These are phyloP conservation scores for Phytophthora multivora DNA, from an alignment of 352 stramenopile genomes.

Conservation along the genomic window DNA sequence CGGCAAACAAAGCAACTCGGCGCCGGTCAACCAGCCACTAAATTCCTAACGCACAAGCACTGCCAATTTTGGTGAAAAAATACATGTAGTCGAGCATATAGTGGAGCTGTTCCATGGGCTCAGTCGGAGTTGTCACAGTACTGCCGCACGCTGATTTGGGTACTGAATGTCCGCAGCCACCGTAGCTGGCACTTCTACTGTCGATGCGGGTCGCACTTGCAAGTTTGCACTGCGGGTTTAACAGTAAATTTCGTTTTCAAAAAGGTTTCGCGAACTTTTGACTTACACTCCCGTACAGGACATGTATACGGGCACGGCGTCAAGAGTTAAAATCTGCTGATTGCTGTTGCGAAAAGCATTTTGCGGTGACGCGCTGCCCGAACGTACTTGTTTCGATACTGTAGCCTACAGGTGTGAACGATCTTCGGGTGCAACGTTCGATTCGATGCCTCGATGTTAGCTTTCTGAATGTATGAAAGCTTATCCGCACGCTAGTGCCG, in stretches of 20 bases:
- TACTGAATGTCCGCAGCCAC: slow-evolving; percentile 1
- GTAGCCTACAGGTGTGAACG: too few relatives aligned
- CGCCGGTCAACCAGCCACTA: slow-evolving; percentile 7
- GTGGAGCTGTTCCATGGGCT: slow-evolving; percentile 1
- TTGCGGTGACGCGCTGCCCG: too few relatives aligned
- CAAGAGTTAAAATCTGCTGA: too few relatives aligned
- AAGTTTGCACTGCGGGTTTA: background rate
- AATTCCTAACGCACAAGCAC: background rate
- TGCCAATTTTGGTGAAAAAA: slow-evolving; percentile 20
- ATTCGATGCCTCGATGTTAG: slow-evolving; percentile 1
- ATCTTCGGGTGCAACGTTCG: slow-evolving; percentile 4
- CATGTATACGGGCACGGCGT: too few relatives aligned
- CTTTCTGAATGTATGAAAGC: slow-evolving; percentile 23
- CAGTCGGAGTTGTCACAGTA: slow-evolving; percentile 16
- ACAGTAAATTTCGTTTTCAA: background rate
- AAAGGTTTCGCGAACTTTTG: background rate
- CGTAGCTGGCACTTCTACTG: background rate
- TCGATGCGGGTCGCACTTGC: too few relatives aligned
- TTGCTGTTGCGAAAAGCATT: too few relatives aligned
- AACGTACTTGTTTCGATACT: too few relatives aligned
- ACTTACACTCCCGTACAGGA: too few relatives aligned
- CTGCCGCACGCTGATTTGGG: slow-evolving; percentile 11
- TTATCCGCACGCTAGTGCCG: slow-evolving; percentile 23
- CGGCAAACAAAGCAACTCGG: background rate
- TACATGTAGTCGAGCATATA: slow-evolving; percentile 1